Evolutionary conservation across 2,329 filamentous ascomycete species (phyloP), one percentile per base, ranked within the genome.

Genomic region (Aspergillus sp.): DNA sequence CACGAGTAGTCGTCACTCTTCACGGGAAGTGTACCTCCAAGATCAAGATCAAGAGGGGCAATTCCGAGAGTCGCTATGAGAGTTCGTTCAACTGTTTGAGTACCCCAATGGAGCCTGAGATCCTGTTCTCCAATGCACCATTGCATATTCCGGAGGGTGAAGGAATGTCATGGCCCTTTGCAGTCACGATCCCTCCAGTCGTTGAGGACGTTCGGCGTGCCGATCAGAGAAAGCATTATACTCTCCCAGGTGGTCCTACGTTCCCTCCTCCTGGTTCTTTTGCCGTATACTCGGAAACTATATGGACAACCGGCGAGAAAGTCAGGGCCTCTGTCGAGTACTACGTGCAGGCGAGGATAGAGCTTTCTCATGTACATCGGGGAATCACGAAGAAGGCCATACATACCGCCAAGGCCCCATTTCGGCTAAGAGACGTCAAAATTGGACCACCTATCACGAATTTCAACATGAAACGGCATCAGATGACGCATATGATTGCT

Each of bases 131-230:
- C 17, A 22, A 47, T 2, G 43, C 22, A 23, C 51, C 57, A n/a
- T 7, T 60, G n/a, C 57, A 60, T 54, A 50, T 60, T 31, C 57
- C 57, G 1, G 28, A 22, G 19, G 51, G 51, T 17, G 45, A 38
- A 4, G 57, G 41, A 4, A 30, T 31, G 19, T 54, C 43, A 23
- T 60, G 57, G 57, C 57, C 45, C 7, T 60, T 60, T 31, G 57
- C 51, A 7, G 41, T 60, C 23, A 47, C 38, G 11, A 54, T 54
- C 23, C 57, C 57, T 2, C 11, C 51, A 5, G 17, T 45, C 3
- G 50, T 60, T 3, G 6, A 17, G n/a, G 57, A 60, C n/a, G 43
- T 50, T 7, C 46, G 51, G 11, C 25, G 19, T 17, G n/a, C 25
- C 3, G 22, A 22, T 9, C 30, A 48, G n/a, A 25, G 28, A 19